Base-by-base conservation (phyloP, 192 early-diverging fungal genomes). In the Mortierella claussenii region DNA sequence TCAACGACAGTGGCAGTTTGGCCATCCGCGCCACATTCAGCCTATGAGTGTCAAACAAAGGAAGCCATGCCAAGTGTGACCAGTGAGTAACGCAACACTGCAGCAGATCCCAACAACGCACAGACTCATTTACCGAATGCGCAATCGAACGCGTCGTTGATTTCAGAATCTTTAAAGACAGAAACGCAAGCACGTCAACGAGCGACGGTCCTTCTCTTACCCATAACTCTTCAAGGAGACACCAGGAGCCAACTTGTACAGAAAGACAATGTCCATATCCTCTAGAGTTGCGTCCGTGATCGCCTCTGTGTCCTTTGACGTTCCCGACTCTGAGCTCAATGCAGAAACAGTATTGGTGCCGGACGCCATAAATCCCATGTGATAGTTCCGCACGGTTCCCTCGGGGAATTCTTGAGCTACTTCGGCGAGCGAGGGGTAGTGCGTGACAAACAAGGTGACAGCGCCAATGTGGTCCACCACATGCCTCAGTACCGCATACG, bases 11-110 rank as follows among this genome's bases (percentile, higher is more conserved):
- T 0, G 91, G 89, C 4, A 94, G 27, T 40, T 80, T 69, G 2
- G 92, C 92, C 53, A 94, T 60, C 37, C 86, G 75, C 10, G 92
- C 92, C 21, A 93, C 91, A 79, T 93, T 92, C 48, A 93, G 60
- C 10, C 90, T 89, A 56, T 24, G n/a, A n/a, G n/a, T n/a, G n/a
- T n/a, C n/a, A n/a, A n/a, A n/a, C n/a, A n/a, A n/a, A n/a, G n/a
- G n/a, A n/a, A n/a, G n/a, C n/a, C n/a, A n/a, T n/a, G n/a, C n/a
- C n/a, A n/a, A n/a, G n/a, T n/a, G n/a, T n/a, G n/a, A n/a, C n/a
- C n/a, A n/a, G n/a, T n/a, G n/a, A n/a, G n/a, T n/a, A n/a, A n/a
- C n/a, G n/a, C n/a, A n/a, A n/a, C n/a, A n/a, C n/a, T n/a, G n/a
- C n/a, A n/a, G n/a, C n/a, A n/a, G n/a, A n/a, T n/a, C n/a, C n/a